Base-by-base conservation (phyloP, 352 stramenopile genomes). In the Globisporangium nagaii region DNA sequence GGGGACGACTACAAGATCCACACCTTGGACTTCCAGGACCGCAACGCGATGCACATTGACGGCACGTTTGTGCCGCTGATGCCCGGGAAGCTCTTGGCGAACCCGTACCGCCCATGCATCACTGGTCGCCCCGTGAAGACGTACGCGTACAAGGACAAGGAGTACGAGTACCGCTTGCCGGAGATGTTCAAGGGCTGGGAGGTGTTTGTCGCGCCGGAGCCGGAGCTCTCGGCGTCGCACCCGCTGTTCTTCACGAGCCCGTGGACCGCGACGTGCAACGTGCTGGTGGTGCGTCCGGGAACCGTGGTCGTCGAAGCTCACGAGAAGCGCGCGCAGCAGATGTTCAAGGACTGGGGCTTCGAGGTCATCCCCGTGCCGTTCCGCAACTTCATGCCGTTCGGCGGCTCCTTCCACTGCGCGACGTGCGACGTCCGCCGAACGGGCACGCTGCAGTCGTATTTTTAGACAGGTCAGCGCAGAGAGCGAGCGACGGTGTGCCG, bases 161-260 rank as follows among this genome's bases (percentile, higher is more conserved):
- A 86, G 19, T 93, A 92, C 66, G 69, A 95, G 66, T 96, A 96
- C 72, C 65, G 70, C 22, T 64, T 96, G 42, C 86, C 86, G 4
- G 82, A 93, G 49, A 95, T 96, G 86, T 96, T 96, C 66, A 94
- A 95, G 63, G 84, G 83, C 39, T 96, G 86, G 86, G 86, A 96
- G 25, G 79, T 95, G 41, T 93, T 96, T 44, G 75, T 96, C 25
- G 86, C 86, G 4, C 79, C 86, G 2, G 82, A 91, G 60, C 86
- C 86, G 1, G 79, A 92, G 61, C 73, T 96, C 12, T 79, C 77
- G 55, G 56, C 75, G 34, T 67, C 73, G 42, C 86, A 96, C 68
- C 86, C 86, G 43, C 66, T 96, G 0, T 96, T 87, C 70, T 95
- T 96, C 67, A 96, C 86, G 60, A 94, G 83, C 40, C 86, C 86